Base-by-base conservation (phyloP, 345 rosid genomes). In the Odontarrhena argentea region DNA sequence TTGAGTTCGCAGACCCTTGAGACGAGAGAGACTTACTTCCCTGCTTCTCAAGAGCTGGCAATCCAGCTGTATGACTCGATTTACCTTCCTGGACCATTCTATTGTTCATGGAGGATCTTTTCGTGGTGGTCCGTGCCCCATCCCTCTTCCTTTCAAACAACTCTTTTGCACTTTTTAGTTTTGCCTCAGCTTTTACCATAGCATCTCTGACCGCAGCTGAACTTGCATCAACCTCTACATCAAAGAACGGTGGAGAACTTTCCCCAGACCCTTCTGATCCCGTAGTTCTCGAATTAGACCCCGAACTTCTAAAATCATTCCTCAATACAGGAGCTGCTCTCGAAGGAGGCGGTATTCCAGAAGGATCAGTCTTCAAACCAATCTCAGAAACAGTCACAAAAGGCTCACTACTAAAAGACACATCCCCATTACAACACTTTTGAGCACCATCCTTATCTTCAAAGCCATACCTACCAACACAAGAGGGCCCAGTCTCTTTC, bases 221-320 rank as follows among this genome's bases (percentile, higher is more conserved):
- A 69, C 81, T 81, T 10, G 84, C 84, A 85, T 91, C 99, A 53
- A 85, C 85, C 84, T 88, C 97, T n/a, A 91, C 96, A 74, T 94
- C 99, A 80, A 85, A 88, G 78, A 76, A 87, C 44, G 81, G 82
- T 14, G 95, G 95, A 42, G 89, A 91, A 70, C 70, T 46, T 55
- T 79, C 86, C 58, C 68, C 46, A 18, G 74, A 77, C 65, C 76
- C 83, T 59, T 79, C 85, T 25, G 84, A 69, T 63, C 75, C 74
- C n/a, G 60, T 68, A 51, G 64, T 67, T 63, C 78, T 59, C 77
- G 76, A 66, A 67, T 64, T 73, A 56, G 85, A 71, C 54, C 57
- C 71, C 35, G 58, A 56, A 65, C 74, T 58, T 55, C 65, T 55
- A 37, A 71, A 64, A 73, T 67, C 85, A 10, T 57, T 81, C 25